These are phyloP conservation scores for Prunus armeniaca DNA, from an alignment of 306 rosid species.

Conservation along the genomic window DNA sequence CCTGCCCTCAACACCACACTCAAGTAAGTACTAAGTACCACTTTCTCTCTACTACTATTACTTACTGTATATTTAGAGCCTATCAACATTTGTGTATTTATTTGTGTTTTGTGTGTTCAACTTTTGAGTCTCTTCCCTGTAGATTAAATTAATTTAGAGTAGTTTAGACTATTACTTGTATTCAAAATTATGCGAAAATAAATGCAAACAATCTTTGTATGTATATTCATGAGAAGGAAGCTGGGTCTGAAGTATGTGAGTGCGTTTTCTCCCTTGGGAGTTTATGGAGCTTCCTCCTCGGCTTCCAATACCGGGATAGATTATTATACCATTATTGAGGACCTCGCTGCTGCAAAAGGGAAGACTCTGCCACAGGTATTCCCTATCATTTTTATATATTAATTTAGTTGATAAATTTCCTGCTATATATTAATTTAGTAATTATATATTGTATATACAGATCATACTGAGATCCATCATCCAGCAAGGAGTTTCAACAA, in stretches of 20 bases:
- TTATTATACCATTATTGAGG: not conserved
- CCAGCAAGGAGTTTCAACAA: slow-evolving; percentile 50
- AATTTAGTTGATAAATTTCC: not conserved
- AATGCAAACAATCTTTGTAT: no score
- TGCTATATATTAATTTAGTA: not conserved
- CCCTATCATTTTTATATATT: not conserved
- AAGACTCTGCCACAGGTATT: not conserved
- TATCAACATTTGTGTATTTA: no score
- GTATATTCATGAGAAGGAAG: not conserved
- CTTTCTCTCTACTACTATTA: no score
- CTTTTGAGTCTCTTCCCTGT: no score
- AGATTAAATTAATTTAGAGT: no score
- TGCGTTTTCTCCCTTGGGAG: not conserved
- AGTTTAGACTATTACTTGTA: no score
- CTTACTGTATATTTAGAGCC: no score
- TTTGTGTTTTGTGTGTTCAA: no score
- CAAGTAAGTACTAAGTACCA: slow-evolving; percentile 11
- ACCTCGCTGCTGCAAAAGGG: slow-evolving; percentile 5
- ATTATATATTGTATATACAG: not conserved
- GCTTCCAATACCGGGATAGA: not conserved
- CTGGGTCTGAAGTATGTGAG: slow-evolving; percentile 5
- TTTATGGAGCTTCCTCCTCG: not conserved
- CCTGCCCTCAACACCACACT: slow-evolving; percentile 36
- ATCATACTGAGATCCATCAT: slow-evolving; percentile 9
- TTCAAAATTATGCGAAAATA: no score